Evolutionary conservation across 176 grass and related monocot species (phyloP).

Genomic region (Guadua angustifolia): DNA sequence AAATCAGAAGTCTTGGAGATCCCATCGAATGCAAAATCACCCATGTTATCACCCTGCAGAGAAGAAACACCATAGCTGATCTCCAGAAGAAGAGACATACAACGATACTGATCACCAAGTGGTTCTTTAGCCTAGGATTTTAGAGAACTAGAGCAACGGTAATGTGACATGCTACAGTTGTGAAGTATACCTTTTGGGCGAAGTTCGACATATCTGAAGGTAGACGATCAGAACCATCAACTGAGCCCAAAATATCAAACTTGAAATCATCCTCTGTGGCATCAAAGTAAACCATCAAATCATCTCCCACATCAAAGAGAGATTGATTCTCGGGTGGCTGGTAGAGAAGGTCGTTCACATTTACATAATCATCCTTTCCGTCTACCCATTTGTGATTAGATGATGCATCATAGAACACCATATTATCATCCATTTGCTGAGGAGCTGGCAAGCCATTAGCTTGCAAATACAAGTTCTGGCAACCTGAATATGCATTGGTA

Average conservation of each 20-base stretch:
- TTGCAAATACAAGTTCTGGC: conserved; percentile 48
- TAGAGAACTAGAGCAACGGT: background rate
- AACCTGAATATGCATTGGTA: conserved; percentile 31
- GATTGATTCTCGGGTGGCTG: conserved; percentile 29
- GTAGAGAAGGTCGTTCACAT: conserved; percentile 54
- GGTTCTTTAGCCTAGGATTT: conserved; percentile 11
- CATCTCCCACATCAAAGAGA: conserved; percentile 51
- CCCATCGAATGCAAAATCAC: conserved; percentile 12
- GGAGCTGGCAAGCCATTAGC: conserved; percentile 37
- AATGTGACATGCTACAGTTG: background rate
- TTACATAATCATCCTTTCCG: conserved; percentile 42
- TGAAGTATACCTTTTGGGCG: conserved; percentile 57
- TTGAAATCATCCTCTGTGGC: conserved; percentile 63
- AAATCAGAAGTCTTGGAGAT: conserved; percentile 6
- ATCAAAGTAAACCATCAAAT: conserved; percentile 69
- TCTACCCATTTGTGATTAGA: conserved; percentile 32
- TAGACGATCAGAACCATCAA: conserved; percentile 30
- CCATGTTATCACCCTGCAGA: conserved; percentile 47
- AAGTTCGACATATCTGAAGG: conserved; percentile 38
- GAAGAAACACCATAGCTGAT: conserved; percentile 8
- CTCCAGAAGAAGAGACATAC: background rate
- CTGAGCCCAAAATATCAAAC: conserved; percentile 45
- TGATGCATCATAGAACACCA: conserved; percentile 55
- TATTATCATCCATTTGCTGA: conserved; percentile 35
- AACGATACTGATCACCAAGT: background rate